Evolutionary conservation across 2,329 filamentous ascomycete genomes (phyloP), one percentile per base, ranked within the genome.

Genomic region (Myrmaecium sp.): DNA sequence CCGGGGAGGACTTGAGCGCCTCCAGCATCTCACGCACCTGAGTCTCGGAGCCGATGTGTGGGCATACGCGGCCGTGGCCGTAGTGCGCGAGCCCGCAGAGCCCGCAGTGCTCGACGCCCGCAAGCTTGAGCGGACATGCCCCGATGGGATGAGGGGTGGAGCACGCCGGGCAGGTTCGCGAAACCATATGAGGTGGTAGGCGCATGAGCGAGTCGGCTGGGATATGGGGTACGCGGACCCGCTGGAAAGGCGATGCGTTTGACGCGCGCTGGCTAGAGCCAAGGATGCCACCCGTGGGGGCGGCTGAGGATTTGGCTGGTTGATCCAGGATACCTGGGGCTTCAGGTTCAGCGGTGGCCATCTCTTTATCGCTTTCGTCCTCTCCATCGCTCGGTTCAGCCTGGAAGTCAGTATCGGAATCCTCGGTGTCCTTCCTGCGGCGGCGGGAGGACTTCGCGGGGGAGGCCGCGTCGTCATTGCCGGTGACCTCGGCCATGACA

Each of bases 21-120:
- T 69, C 61, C 10, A 82, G 52, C 60, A 81, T 75, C 12, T 64
- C 52, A 28, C 64, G 58, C 10, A 82, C 57, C 40, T 79, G 64
- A 3, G 61, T 64, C 33, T 77, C 66, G 3, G 68, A 69, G 28
- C 55, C 57, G 27, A 80, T 58, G 41, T 73, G 66, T 9, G 71
- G 66, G 40, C 74, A 80, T 6, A 58, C 61, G 17, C 65, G 57
- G 2, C 51, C 47, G 28, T 57, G 43, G 3, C 69, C 70, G 34
- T 58, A 67, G 40, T 76, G 71, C 2, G 67, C 65, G 13, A 69
- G 57, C 10, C 71, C 70, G 33, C 74, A 78, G 5, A 77, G 57
- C 5, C 63, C 63, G 45, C 74, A 80, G 36, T 63, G 50, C 38
- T 76, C 70, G 3, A 63, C 55, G 2, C 68, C 67, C 6, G 64